phyloP scores from a whole-genome alignment of 495 filamentous ascomycete species.

The Podospora pseudocomata region DNA sequence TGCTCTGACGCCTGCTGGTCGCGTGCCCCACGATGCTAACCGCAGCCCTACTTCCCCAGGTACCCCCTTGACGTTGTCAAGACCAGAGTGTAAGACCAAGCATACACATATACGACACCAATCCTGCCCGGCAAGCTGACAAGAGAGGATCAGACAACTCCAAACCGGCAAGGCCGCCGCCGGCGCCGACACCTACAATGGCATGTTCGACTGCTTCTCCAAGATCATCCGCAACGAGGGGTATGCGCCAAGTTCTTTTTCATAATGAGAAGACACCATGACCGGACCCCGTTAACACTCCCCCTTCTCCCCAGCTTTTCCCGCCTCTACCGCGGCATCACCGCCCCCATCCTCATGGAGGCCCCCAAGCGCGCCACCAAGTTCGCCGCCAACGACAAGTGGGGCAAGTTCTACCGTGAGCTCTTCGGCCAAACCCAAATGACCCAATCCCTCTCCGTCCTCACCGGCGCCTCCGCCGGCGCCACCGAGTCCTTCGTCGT shows the following conservation, averaged over 20 bases:
- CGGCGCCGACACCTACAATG: conserved; percentile 80
- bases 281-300: conserved; percentile 14
- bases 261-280: not conserved
- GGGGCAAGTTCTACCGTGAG: conserved; percentile 86
- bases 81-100: conserved; percentile 73
- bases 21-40: conserved; percentile 25
- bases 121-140: conserved; percentile 27
- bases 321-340: conserved; percentile 91
- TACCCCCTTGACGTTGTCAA: conserved; percentile 98
- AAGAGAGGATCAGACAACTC: conserved; percentile 61
- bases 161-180: conserved; percentile 65
- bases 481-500: conserved; percentile 90
- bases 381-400: conserved; percentile 97
- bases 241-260: conserved; percentile 45
- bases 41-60: conserved; percentile 47
- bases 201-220: conserved; percentile 95
- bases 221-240: conserved; percentile 96
- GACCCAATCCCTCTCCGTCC: conserved; percentile 80
- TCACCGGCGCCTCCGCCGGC: conserved; percentile 91
- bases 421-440: conserved; percentile 79
- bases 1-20: conserved; percentile 16
- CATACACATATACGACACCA: conserved; percentile 6
- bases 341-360: conserved; percentile 96
- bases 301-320: conserved; percentile 57
- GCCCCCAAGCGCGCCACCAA: conserved; percentile 98